Evolutionary conservation across 441 rosid genomes (phyloP).

Genomic region (Arabidopsis lyrata): DNA sequence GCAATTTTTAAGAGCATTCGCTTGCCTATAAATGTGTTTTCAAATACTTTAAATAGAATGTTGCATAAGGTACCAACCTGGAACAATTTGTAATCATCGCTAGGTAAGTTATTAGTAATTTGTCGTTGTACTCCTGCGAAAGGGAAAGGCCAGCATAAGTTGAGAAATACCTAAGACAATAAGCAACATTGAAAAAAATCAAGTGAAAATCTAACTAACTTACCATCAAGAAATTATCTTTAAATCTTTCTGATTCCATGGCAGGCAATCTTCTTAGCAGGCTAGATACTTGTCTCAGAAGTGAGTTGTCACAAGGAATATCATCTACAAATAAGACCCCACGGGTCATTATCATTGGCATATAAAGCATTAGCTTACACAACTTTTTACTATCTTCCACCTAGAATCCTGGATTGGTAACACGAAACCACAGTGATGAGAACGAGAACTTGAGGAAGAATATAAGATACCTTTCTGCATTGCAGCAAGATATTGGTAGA

Average conservation of each 20-base stretch:
- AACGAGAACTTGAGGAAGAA: not conserved
- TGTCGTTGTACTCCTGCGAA: conserved; percentile 87
- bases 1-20: not conserved
- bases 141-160: conserved; percentile 2
- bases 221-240: conserved; percentile 96
- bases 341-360: conserved; percentile 18
- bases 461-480: conserved; percentile 85
- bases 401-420: conserved; percentile 12
- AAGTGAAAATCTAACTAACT: conserved; percentile 38
- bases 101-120: conserved; percentile 80
- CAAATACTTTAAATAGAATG: not conserved
- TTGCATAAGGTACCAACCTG: conserved; percentile 56
- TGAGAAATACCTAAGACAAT: not conserved
- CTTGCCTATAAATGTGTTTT: not conserved
- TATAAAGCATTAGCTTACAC: conserved; percentile 11
- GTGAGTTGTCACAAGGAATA: conserved; percentile 86
- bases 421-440: not conserved
- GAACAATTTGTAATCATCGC: conserved; percentile 94
- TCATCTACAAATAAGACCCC: conserved; percentile 64
- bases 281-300: conserved; percentile 91
- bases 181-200: conserved; percentile 8
- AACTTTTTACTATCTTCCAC: not conserved
- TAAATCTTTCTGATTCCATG: conserved; percentile 91
- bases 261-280: conserved; percentile 94
- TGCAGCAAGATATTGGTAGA: conserved; percentile 82